Evolutionary conservation across 805 yeast genomes (phyloP).

Genomic region (Kodamaea laetipori): DNA sequence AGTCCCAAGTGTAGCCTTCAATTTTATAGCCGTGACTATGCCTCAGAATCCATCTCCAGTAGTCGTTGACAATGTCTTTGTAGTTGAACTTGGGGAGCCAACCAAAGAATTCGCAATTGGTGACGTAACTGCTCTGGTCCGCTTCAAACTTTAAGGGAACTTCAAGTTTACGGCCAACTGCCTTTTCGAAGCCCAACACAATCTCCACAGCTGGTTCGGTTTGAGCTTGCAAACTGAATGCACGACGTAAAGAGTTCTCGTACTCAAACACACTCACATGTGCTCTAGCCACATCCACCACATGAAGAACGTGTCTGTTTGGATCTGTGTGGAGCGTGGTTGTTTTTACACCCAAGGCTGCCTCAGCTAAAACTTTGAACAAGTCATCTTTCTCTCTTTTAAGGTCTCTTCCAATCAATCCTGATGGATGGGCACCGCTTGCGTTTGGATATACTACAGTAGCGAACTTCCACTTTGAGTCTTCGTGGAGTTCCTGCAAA

Average conservation of each 20-base stretch:
- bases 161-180: conserved; percentile 57
- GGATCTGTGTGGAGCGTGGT: no score
- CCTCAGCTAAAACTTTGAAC: conserved; percentile 75
- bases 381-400: conserved; percentile 75
- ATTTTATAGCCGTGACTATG: conserved; percentile 64
- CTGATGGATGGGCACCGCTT: conserved; percentile 84
- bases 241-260: background rate
- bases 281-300: conserved; percentile 76
- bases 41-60: conserved; percentile 76
- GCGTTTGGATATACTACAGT: conserved; percentile 80
- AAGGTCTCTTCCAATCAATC: conserved; percentile 80
- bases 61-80: conserved; percentile 66
- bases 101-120: conserved; percentile 76
- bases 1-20: conserved; percentile 36
- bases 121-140: conserved; percentile 62
- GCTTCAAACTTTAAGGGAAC: conserved; percentile 32
- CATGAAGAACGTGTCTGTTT: conserved; percentile 47
- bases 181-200: conserved; percentile 48
- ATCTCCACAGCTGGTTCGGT: background rate
- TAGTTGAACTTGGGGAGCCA: conserved; percentile 65
- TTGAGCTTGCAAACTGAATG: background rate
- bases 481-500: conserved; percentile 49
- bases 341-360: conserved; percentile 61
- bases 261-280: conserved; percentile 69
- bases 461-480: conserved; percentile 50